These are phyloP conservation scores for Pseudocercospora eumusae DNA, from an alignment of 2,329 filamentous ascomycete species.

Conservation along the genomic window DNA sequence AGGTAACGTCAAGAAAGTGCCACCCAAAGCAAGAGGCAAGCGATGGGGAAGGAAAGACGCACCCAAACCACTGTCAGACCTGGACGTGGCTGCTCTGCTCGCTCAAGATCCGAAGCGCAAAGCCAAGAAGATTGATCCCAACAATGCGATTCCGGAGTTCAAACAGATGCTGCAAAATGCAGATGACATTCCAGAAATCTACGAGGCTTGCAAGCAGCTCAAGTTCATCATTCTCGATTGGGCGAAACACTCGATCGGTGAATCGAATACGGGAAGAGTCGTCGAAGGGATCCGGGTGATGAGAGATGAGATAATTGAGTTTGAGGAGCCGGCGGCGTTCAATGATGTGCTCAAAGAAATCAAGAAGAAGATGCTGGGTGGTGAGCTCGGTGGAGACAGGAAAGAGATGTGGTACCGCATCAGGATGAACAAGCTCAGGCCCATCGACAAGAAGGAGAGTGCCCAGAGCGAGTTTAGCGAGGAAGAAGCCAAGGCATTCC, in stretches of 20 bases:
- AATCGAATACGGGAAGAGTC: constrained; percentile 71
- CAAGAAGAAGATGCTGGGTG: constrained; percentile 70
- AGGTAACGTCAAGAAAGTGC: constrained; percentile 76
- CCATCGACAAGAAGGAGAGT: constrained; percentile 67
- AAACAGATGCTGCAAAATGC: constrained; percentile 70
- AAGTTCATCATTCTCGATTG: constrained; percentile 67
- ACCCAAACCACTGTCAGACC: constrained; percentile 82
- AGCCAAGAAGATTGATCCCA: constrained; percentile 58
- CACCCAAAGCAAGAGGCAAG: constrained; percentile 54
- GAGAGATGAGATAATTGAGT: constrained; percentile 71
- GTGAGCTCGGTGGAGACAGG: constrained; percentile 72
- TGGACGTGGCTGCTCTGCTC: constrained; percentile 84
- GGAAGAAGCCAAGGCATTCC: constrained; percentile 62
- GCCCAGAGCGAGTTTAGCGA: constrained; percentile 66
- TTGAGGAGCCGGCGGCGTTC: constrained; percentile 75
- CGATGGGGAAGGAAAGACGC: constrained; percentile 59
- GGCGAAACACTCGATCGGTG: constrained; percentile 72
- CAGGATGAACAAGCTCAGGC: constrained; percentile 65
- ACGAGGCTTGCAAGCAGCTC: constrained; percentile 73
- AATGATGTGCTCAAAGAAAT: constrained; percentile 71
- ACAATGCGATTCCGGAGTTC: constrained; percentile 88
- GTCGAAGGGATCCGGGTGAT: constrained; percentile 76
- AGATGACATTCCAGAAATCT: constrained; percentile 61
- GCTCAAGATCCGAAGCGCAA: constrained; percentile 52
- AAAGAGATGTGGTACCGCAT: constrained; percentile 81